These are phyloP conservation scores for Arctostaphylos glauca DNA, from an alignment of 148 eudicot species.

Conservation along the genomic window DNA sequence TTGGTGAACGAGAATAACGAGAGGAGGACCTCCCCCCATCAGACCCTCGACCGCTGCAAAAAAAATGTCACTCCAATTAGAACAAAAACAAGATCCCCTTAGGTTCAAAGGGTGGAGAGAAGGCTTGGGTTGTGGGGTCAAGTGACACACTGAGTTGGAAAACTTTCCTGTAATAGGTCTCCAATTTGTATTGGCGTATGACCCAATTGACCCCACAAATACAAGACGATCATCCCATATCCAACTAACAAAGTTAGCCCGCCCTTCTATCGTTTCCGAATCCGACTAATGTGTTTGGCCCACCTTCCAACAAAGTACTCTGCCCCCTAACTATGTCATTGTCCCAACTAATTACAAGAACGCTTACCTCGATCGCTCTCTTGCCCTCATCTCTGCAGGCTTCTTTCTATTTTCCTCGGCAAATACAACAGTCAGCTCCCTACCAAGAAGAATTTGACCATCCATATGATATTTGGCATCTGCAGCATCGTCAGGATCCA, in stretches of 20 bases:
- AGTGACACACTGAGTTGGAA: background rate
- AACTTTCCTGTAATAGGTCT: background rate
- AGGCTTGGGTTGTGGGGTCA: background rate
- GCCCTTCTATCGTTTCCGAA: background rate
- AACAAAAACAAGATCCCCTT: background rate
- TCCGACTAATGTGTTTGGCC: background rate
- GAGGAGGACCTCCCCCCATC: slow-evolving; percentile 41
- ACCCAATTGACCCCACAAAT: background rate
- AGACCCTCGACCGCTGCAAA: slow-evolving; percentile 44
- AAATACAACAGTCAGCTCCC: slow-evolving; percentile 90
- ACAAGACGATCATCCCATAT: background rate
- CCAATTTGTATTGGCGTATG: background rate
- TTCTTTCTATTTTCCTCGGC: slow-evolving; percentile 93
- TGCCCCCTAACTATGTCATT: background rate
- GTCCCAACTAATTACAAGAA: background rate
- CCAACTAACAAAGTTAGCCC: too few relatives aligned
- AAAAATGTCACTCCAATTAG: background rate
- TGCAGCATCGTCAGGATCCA: slow-evolving; percentile 88
- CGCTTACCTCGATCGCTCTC: slow-evolving; percentile 55
- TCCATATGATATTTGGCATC: slow-evolving; percentile 96
- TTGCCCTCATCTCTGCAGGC: slow-evolving; percentile 83
- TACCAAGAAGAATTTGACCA: slow-evolving; percentile 73
- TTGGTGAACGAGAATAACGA: slow-evolving; percentile 37
- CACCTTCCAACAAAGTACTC: background rate
- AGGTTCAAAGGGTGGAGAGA: background rate